Percentiles rank a stretch among this genome's conserved stretches.
Evolutionary conservation across 805 yeast species (phyloP).

Genomic region (Teunomyces funiuensis): DNA sequence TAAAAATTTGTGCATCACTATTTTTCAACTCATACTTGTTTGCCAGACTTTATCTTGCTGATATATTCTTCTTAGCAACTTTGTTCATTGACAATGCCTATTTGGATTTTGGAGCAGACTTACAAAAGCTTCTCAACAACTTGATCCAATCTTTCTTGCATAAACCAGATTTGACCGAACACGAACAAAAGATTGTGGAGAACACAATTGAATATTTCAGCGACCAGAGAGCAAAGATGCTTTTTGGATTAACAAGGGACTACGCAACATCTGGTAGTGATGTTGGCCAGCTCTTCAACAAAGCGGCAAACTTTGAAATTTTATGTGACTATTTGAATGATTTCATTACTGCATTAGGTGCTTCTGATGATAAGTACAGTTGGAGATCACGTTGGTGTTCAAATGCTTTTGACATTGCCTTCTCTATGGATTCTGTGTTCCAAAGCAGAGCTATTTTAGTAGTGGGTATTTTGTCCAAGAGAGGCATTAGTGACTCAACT

Average conservation of each 20-base stretch:
- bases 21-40: slow-evolving; percentile 68
- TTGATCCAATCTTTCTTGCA: slow-evolving; percentile 67
- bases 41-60: slow-evolving; percentile 67
- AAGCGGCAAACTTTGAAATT: slow-evolving; percentile 52
- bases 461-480: slow-evolving; percentile 64
- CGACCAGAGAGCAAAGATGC: slow-evolving; percentile 65
- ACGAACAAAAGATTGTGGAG: slow-evolving; percentile 42
- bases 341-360: slow-evolving; percentile 51
- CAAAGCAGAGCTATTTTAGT: slow-evolving; percentile 68
- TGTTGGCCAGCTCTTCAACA: slow-evolving; percentile 37
- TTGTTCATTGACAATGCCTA: slow-evolving; percentile 55
- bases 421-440: slow-evolving; percentile 53
- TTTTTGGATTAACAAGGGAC: slow-evolving; percentile 66
- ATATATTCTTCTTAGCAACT: slow-evolving; percentile 65
- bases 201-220: slow-evolving; percentile 47
- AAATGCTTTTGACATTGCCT: slow-evolving; percentile 62
- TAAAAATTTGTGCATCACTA: slow-evolving; percentile 59
- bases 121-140: slow-evolving; percentile 63
- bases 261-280: slow-evolving; percentile 30
- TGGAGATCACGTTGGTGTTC: slow-evolving; percentile 71
- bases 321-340: slow-evolving; percentile 56
- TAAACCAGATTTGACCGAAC: slow-evolving; percentile 48
- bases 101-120: slow-evolving; percentile 55
- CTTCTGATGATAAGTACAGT: slow-evolving; percentile 44
- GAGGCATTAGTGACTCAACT: slow-evolving; percentile 60